Evolutionary conservation across 148 eudicot genomes (phyloP).

Genomic region (Drosera capensis): DNA sequence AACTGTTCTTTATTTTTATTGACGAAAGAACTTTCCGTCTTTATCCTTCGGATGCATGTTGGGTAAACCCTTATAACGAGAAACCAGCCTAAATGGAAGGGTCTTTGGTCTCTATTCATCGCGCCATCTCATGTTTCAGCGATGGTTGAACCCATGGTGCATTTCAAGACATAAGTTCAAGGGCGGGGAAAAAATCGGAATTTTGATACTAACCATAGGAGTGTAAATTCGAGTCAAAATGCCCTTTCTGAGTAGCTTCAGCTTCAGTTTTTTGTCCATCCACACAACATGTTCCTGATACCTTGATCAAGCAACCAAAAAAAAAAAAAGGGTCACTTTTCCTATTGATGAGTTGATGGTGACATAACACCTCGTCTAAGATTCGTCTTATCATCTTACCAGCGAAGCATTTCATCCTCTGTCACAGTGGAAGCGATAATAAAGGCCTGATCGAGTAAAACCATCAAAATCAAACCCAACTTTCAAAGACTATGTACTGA

Average conservation of each 20-base stretch:
- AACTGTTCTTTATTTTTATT: background rate
- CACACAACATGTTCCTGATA: slow-evolving; percentile 50
- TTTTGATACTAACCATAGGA: slow-evolving; percentile 34
- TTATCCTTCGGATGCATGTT: too few species aligned
- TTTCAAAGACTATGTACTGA: background rate
- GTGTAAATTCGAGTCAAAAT: slow-evolving; percentile 43
- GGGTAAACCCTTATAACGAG: too few species aligned
- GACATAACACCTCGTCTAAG: background rate
- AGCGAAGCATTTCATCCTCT: slow-evolving; percentile 40
- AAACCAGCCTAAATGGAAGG: background rate
- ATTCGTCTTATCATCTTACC: slow-evolving; percentile 14
- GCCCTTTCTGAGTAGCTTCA: slow-evolving; percentile 27
- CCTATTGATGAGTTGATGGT: background rate
- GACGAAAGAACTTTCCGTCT: background rate
- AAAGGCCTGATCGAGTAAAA: slow-evolving; percentile 26
- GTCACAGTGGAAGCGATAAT: slow-evolving; percentile 51
- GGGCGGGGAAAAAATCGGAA: background rate
- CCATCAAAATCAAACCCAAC: background rate
- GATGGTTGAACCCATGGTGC: background rate
- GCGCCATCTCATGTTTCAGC: too few species aligned
- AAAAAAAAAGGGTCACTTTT: background rate
- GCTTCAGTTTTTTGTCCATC: slow-evolving; percentile 22
- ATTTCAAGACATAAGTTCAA: background rate
- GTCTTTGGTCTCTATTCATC: too few species aligned
- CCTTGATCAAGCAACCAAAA: slow-evolving; percentile 20